A percentile compares a stretch with the other conserved stretches of the same genome.
Evolutionary conservation across 2,329 filamentous ascomycete species (phyloP).

Genomic region (Xylariaceae sp.): DNA sequence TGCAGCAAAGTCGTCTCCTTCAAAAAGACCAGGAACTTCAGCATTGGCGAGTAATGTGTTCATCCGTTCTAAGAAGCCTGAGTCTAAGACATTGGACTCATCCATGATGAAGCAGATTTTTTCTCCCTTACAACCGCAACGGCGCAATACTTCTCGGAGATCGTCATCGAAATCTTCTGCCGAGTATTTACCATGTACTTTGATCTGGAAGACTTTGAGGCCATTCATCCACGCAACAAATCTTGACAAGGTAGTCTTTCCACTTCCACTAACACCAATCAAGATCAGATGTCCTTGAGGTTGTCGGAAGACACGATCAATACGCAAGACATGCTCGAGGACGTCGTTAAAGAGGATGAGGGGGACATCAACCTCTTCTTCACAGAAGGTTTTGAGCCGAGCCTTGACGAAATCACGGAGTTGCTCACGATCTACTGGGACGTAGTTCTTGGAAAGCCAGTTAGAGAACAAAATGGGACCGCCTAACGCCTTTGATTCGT

Average conservation of each 20-base stretch:
- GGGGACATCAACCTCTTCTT: constrained; percentile 98
- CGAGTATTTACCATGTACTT: constrained; percentile 98
- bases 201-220: constrained; percentile 98
- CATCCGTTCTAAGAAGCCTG: constrained; percentile 98
- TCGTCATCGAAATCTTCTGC: constrained; percentile 99
- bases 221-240: constrained; percentile 99
- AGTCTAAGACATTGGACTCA: constrained; percentile 97
- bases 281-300: constrained; percentile 98
- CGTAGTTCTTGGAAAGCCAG: constrained; percentile 98
- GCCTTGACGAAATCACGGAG: constrained; percentile 97
- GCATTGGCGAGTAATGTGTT: constrained; percentile 98
- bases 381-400: constrained; percentile 95
- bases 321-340: constrained; percentile 94
- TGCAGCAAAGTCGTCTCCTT: constrained; percentile 98
- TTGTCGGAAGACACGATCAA: constrained; percentile 97
- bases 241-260: constrained; percentile 96
- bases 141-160: constrained; percentile 87
- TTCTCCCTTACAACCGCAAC: constrained; percentile 96
- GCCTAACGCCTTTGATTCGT: constrained; percentile 85
- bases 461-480: constrained; percentile 98
- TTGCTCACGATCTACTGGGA: constrained; percentile 94
- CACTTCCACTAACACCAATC: constrained; percentile 97
- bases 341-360: constrained; percentile 99
- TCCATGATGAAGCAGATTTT: constrained; percentile 99
- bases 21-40: constrained; percentile 98